Conservation (phyloP, 176 grass and related monocot species). For the Thalia dealbata region DNA sequence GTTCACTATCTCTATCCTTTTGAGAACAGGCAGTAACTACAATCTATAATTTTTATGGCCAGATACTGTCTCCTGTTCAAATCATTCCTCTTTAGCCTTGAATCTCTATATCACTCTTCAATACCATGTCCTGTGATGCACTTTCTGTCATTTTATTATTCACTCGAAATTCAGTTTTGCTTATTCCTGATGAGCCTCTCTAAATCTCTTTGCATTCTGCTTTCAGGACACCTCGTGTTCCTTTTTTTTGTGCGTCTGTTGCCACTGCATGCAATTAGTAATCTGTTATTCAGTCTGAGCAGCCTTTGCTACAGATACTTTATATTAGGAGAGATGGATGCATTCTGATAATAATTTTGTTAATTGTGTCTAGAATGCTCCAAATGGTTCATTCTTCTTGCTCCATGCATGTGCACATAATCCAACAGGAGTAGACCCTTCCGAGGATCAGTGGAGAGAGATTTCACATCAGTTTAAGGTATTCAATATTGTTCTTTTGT, state of each 20-base stretch:
- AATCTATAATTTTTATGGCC: neutral
- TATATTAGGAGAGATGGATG: neutral
- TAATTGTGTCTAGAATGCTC: slow-evolving; percentile 60
- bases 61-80: neutral
- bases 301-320: neutral
- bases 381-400: slow-evolving; percentile 90
- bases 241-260: neutral
- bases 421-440: slow-evolving; percentile 95
- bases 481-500: neutral
- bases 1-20: neutral
- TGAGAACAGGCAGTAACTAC: too few relatives aligned
- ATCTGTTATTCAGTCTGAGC: neutral
- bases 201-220: neutral
- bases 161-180: neutral
- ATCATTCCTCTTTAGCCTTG: too few relatives aligned
- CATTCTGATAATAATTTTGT: neutral
- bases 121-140: too few relatives aligned
- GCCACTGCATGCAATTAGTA: neutral
- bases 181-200: neutral
- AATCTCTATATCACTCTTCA: too few relatives aligned
- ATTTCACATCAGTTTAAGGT: slow-evolving; percentile 94
- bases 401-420: slow-evolving; percentile 98
- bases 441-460: slow-evolving; percentile 96
- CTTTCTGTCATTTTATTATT: neutral
- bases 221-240: neutral